Conservation (phyloP, 768 basidiomycete genomes). For the Leccinum variicolor region DNA sequence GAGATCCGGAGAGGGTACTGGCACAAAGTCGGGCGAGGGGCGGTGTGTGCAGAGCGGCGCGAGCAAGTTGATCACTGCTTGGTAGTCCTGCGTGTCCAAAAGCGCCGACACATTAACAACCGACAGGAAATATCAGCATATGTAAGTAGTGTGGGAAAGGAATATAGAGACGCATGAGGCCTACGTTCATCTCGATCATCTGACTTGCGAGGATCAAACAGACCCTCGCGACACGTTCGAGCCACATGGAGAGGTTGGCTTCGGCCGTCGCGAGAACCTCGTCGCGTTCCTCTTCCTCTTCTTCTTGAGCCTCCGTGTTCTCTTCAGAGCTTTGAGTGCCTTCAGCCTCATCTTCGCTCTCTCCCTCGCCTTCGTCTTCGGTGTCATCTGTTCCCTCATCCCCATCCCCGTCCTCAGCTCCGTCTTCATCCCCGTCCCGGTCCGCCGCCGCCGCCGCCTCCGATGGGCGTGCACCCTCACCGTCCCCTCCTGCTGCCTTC, state of each 20-base stretch:
- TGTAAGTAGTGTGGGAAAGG: neutral
- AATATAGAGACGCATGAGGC: slow-evolving; percentile 1
- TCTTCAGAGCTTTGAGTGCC: neutral
- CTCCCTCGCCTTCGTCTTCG: neutral
- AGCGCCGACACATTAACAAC: neutral
- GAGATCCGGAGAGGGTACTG: slow-evolving; percentile 47
- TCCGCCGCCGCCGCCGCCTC: neutral
- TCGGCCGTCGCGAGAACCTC: slow-evolving; percentile 25
- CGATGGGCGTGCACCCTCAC: slow-evolving; percentile 1
- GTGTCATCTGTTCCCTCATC: neutral
- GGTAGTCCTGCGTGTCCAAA: slow-evolving; percentile 2
- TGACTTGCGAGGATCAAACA: slow-evolving; percentile 78
- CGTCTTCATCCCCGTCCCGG: slow-evolving; percentile 22
- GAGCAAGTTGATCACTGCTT: slow-evolving; percentile 65
- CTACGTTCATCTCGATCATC: slow-evolving; percentile 80
- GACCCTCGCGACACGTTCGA: slow-evolving; percentile 73
- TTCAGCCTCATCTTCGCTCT: neutral
- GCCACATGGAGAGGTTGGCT: slow-evolving; percentile 66
- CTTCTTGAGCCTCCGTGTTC: slow-evolving; percentile 1
- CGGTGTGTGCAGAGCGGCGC: slow-evolving; percentile 57
- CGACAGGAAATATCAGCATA: neutral
- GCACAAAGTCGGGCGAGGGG: slow-evolving; percentile 5
- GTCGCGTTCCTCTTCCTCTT: slow-evolving; percentile 9
- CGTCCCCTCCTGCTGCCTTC: neutral
- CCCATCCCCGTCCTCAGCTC: neutral